Base-by-base conservation (phyloP, 805 yeast species). In the Hanseniaspora lachancei region DNA sequence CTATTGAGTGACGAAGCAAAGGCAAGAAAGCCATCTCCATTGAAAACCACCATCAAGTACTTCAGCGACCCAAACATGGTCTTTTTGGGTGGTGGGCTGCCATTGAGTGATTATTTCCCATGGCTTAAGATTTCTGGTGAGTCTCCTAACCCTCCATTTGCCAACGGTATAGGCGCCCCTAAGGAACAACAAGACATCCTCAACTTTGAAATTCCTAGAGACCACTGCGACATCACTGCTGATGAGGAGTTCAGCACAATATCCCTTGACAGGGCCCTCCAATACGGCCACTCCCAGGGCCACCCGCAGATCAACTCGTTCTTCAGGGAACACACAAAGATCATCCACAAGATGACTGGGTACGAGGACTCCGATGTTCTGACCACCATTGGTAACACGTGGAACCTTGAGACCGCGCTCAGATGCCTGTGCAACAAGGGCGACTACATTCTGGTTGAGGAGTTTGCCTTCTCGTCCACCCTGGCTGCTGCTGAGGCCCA, bases 1-100 rank as follows among this genome's bases (percentile, higher is more conserved):
- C 76, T 79, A 60, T 75, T 85, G 58, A 86, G 96, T 29, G 79
- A 73, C 4, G 97, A 91, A 72, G 80, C 96, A 41, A 76, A 76
- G 60, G 72, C 83, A 16, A 84, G 97, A 72, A 72, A 76, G 50
- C 79, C 84, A 38, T 88, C 96, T 13, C 83, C 87, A 15, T 77
- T 91, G 70, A 91, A 93, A 72, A 72, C 80, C 41, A 95, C 95
- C 18, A 87, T 91, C 75, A 81, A 80, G 66, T 84, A 85, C 73
- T 84, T 74, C 64, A 72, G 74, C 44, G 76, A 79, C 60, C 96
- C 95, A 36, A 79, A 82, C 54, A 75, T 93, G 65, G 81, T 88
- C 57, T 89, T 89, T 66, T 77, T 91, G 56, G 97, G 97, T 55
- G 98, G 97, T 63, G 98, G 98, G 8, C 77, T 91, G 62, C 98